phyloP scores from a whole-genome alignment of 495 filamentous ascomycete species.

The Podospora appendiculata region DNA sequence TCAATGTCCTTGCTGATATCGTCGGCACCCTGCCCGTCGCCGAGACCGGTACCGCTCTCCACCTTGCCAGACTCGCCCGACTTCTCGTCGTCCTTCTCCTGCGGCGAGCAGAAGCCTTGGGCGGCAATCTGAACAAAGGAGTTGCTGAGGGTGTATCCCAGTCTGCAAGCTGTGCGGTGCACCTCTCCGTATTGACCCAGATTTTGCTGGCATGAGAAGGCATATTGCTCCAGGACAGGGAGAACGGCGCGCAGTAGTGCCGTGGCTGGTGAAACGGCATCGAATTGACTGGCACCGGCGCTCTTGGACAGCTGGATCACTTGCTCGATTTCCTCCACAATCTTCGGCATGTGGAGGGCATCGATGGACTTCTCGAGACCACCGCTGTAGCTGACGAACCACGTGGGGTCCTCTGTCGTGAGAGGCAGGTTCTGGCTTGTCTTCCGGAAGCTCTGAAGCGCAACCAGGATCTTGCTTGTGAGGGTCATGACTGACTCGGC shows the following conservation, averaged over 20 bases:
- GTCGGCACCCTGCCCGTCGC: conserved; percentile 87
- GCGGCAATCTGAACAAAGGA: conserved; percentile 66
- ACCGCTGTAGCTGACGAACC: conserved; percentile 54
- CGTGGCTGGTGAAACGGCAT: conserved; percentile 41
- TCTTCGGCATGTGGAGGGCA: conserved; percentile 47
- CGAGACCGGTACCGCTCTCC: conserved; percentile 92
- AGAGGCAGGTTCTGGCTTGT: conserved; percentile 20
- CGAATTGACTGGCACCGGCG: conserved; percentile 15
- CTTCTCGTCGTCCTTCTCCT: conserved; percentile 62
- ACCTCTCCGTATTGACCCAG: conserved; percentile 45
- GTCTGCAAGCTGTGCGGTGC: conserved; percentile 62
- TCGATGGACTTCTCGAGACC: conserved; percentile 48
- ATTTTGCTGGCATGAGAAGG: conserved; percentile 45
- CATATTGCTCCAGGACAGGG: conserved; percentile 72
- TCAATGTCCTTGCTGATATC: conserved; percentile 96
- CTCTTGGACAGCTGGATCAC: conserved; percentile 43
- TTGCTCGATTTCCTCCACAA: conserved; percentile 34
- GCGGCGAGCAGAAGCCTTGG: conserved; percentile 86
- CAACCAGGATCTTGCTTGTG: conserved; percentile 60
- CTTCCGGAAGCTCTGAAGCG: conserved; percentile 62
- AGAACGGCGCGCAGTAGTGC: conserved; percentile 58
- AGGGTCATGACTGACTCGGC: conserved; percentile 47
- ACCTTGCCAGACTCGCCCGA: conserved; percentile 63
- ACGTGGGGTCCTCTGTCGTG: conserved; percentile 49
- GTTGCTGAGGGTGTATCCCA: conserved; percentile 64